phyloP scores from a whole-genome alignment of 2,329 filamentous ascomycete species.

The Lachnellula arida region DNA sequence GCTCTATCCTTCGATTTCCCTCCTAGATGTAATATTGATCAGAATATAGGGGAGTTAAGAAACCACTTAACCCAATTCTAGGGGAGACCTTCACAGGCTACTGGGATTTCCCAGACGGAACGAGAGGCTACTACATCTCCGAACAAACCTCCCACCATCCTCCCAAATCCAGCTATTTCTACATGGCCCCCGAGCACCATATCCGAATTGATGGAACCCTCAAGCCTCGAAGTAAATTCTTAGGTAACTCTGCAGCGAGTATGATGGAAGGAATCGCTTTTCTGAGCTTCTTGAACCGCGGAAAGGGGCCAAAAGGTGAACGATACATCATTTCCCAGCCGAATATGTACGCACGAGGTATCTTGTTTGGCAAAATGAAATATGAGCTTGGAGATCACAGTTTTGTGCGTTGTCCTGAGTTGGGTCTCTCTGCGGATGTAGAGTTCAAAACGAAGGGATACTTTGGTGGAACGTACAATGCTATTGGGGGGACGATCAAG shows the following conservation, averaged over 20 bases:
- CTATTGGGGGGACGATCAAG: slow-evolving; percentile 87
- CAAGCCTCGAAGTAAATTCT: slow-evolving; percentile 89
- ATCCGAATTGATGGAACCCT: slow-evolving; percentile 94
- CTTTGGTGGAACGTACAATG: slow-evolving; percentile 94
- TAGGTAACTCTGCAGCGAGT: slow-evolving; percentile 95
- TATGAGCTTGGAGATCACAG: slow-evolving; percentile 97
- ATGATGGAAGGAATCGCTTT: slow-evolving; percentile 97
- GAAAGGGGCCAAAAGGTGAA: slow-evolving; percentile 65
- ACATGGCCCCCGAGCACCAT: slow-evolving; percentile 89
- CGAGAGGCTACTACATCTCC: slow-evolving; percentile 88
- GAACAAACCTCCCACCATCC: slow-evolving; percentile 98
- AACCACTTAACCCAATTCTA: slow-evolving; percentile 92
- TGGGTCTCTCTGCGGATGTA: slow-evolving; percentile 80
- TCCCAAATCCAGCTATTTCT: slow-evolving; percentile 98
- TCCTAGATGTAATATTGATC: not conserved
- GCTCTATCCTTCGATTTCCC: slow-evolving; percentile 32
- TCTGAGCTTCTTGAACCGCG: slow-evolving; percentile 74
- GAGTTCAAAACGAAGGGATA: slow-evolving; percentile 99
- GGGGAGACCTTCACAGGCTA: slow-evolving; percentile 94
- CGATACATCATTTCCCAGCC: slow-evolving; percentile 93
- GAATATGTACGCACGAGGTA: slow-evolving; percentile 98
- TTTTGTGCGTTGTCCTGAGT: slow-evolving; percentile 84
- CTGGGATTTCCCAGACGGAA: slow-evolving; percentile 85
- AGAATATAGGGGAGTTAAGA: slow-evolving; percentile 78
- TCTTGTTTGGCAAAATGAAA: slow-evolving; percentile 98